Evolutionary conservation across 768 basidiomycete genomes (phyloP).

Genomic region (Suillus clintonianus): DNA sequence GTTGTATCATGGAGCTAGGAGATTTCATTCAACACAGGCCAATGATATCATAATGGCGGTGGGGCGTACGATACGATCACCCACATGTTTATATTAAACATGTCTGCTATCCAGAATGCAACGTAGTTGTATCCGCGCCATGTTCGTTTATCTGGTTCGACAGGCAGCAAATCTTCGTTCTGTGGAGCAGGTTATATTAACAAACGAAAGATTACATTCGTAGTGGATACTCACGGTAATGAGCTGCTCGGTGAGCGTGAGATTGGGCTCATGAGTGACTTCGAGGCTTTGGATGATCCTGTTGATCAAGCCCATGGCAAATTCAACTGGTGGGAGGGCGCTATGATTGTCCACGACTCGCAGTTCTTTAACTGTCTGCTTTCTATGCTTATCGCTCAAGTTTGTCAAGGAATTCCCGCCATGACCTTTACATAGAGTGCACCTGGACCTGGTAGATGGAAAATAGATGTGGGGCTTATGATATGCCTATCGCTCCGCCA

Average conservation of each 20-base stretch:
- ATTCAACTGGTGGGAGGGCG: neutral
- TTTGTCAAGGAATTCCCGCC: neutral
- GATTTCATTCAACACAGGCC: neutral
- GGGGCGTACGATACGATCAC: slow-evolving; percentile 58
- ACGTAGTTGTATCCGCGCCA: slow-evolving; percentile 71
- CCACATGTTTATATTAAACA: slow-evolving; percentile 82
- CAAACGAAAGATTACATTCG: neutral
- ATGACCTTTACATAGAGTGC: neutral
- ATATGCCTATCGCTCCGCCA: neutral
- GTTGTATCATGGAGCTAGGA: slow-evolving; percentile 58
- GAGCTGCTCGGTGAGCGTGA: slow-evolving; percentile 58
- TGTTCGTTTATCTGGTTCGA: slow-evolving; percentile 58
- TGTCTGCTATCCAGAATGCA: slow-evolving; percentile 79
- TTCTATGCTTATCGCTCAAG: neutral
- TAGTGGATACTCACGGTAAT: slow-evolving; percentile 46
- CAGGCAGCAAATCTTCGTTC: slow-evolving; percentile 77
- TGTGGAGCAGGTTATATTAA: slow-evolving; percentile 24
- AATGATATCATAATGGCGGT: neutral
- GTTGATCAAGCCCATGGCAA: slow-evolving; percentile 24
- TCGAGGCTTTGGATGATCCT: slow-evolving; percentile 41
- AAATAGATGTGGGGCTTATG: neutral
- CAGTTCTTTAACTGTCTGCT: neutral
- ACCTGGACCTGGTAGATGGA: neutral
- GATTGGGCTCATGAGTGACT: slow-evolving; percentile 52
- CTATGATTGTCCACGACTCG: neutral